phyloP scores from a whole-genome alignment of 169 alveolate species.

The Plasmodium knowlesi region DNA sequence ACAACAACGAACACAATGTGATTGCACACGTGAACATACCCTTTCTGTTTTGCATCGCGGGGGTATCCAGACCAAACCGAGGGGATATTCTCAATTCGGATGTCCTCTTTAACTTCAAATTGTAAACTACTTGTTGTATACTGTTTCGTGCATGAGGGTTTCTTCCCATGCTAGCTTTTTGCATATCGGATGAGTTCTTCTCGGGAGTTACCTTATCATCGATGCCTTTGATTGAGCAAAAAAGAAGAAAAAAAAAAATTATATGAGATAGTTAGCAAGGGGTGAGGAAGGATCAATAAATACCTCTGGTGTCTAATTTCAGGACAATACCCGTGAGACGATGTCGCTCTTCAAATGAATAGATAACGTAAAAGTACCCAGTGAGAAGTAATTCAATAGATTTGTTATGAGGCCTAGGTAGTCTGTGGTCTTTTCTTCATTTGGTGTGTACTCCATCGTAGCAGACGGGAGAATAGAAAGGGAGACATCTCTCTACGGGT shows the following conservation, averaged over 20 bases:
- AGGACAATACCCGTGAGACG: not conserved
- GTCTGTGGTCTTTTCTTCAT: constrained; percentile 15
- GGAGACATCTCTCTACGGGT: not conserved
- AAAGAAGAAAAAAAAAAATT: constrained; percentile 17
- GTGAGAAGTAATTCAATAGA: constrained; percentile 16
- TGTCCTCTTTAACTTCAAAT: constrained; percentile 33
- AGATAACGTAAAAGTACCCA: constrained; percentile 11
- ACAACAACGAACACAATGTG: not conserved
- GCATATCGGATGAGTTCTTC: not conserved
- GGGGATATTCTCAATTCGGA: not conserved
- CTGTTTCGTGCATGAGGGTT: constrained; percentile 3
- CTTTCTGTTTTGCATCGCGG: not conserved
- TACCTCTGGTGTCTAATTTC: not conserved
- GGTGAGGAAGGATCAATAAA: not conserved
- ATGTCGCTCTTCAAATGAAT: not conserved
- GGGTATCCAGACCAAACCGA: not conserved
- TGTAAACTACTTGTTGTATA: constrained; percentile 51
- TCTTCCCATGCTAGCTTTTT: not conserved
- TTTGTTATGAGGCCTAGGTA: constrained; percentile 24
- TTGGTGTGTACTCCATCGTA: constrained; percentile 1
- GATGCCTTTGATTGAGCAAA: constrained; percentile 13
- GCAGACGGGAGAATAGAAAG: not conserved
- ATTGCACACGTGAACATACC: not conserved
- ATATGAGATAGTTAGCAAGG: not conserved
- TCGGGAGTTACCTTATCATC: not conserved